Percentiles rank a stretch among this genome's conserved stretches.
phyloP scores from a whole-genome alignment of 2,329 filamentous ascomycete genomes.

The Cadophora luteo-olivacea region DNA sequence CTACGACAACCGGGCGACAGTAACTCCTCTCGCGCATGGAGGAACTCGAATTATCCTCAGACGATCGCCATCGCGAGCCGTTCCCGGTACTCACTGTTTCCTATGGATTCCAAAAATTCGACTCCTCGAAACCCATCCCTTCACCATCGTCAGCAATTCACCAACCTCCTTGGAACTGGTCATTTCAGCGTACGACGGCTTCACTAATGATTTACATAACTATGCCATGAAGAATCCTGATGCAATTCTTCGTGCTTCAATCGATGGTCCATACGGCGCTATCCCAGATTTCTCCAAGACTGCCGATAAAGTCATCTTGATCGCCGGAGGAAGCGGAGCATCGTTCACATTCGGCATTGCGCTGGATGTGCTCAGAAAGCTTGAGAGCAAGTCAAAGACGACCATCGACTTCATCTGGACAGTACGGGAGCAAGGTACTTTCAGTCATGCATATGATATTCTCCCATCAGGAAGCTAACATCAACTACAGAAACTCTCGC shows the following conservation, averaged over 20 bases:
- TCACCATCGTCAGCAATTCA: conserved; percentile 59
- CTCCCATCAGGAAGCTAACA: too few relatives aligned
- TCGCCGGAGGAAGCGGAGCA: conserved; percentile 66
- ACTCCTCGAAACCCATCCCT: conserved; percentile 65
- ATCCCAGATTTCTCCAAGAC: conserved; percentile 58
- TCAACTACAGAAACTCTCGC: conserved; percentile 28
- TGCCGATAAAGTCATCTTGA: conserved; percentile 60
- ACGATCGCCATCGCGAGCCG: conserved; percentile 51
- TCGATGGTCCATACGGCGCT: conserved; percentile 66
- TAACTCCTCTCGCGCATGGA: conserved; percentile 60
- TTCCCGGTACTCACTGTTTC: conserved; percentile 67
- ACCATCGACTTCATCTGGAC: conserved; percentile 57
- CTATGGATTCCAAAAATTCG: conserved; percentile 67
- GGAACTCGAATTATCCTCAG: conserved; percentile 63
- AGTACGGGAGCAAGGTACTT: conserved; percentile 55
- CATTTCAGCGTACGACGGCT: conserved; percentile 63
- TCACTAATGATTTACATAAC: conserved; percentile 61
- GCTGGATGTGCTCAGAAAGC: conserved; percentile 52
- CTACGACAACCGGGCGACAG: conserved; percentile 57
- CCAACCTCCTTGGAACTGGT: conserved; percentile 59
- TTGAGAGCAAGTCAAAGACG: conserved; percentile 44
- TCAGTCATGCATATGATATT: too few relatives aligned
- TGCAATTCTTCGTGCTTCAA: conserved; percentile 55
- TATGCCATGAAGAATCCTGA: conserved; percentile 59
- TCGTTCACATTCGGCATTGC: conserved; percentile 62